Evolutionary conservation across 1,139 yeast genomes (phyloP), one percentile per base, ranked within the genome.

Genomic region (Arxiozyma slooffiae): DNA sequence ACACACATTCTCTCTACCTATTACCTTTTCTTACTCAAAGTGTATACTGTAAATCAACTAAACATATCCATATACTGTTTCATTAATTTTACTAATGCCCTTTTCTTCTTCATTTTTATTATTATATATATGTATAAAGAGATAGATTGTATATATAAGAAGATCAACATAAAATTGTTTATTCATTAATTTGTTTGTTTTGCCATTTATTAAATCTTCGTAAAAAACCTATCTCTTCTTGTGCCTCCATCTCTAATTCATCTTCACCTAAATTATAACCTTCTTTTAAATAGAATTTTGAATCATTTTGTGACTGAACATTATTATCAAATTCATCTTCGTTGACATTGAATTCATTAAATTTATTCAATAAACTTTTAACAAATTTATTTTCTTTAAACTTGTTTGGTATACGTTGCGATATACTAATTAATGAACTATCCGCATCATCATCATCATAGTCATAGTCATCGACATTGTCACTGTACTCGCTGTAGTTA

Each of bases 311-410:
- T 41, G 49, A 51, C 44, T 48, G 51, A 46, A 47, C 52, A 44
- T 48, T 52, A 49, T 52, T 45, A 50, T 65, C 69, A 45, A 62
- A 65, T 44, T 62, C 66, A 17, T 60, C 64, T 49, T 65, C 67
- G 48, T 59, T 55, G 4, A 61, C 56, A 2, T 60, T 53, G 43
- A 62, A 60, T 16, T 64, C 67, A 38, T 61, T 60, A 49, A 64
- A 57, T 46, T 61, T 63, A 47, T 56, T 54, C 37, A 59, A 54
- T 3, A 55, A 7, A 18, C 46, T 43, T 24, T 50, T 48, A 16
- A 51, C 49, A 23, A 53, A 51, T 26, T 43, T 43, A n/a, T 22
- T 36, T 7, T 42, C 45, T 24, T 44, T 14, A 23, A n/a, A 30
- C 46, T 44, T 38, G 20, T 34, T 23, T 14, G 23, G 37, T 8